A percentile compares a stretch with the other conserved stretches of the same genome.
These are phyloP conservation scores for Chimonanthus salicifolius DNA, from an alignment of 164 flowering plant species.

Conservation along the genomic window DNA sequence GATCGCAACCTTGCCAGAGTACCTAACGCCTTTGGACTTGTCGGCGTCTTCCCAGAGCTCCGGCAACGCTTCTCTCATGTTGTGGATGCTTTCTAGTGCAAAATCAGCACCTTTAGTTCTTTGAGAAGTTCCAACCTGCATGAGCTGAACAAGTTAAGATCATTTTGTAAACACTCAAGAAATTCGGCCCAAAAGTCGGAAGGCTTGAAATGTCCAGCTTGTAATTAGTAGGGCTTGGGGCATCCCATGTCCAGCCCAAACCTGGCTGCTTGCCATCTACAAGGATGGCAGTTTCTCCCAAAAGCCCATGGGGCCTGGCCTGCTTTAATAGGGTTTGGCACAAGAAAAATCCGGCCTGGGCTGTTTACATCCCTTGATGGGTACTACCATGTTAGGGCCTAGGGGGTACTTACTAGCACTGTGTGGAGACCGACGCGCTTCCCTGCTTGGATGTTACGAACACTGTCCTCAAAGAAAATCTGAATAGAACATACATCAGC, in stretches of 20 bases:
- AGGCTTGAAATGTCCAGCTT: too few relatives aligned
- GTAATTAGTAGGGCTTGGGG: too few relatives aligned
- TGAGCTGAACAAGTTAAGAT: not conserved
- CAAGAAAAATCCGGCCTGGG: too few relatives aligned
- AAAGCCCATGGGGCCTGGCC: too few relatives aligned
- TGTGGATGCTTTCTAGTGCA: conserved; percentile 91
- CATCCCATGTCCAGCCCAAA: too few relatives aligned
- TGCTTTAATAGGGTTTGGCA: too few relatives aligned
- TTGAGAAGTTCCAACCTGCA: conserved; percentile 74
- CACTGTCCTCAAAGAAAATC: conserved; percentile 93
- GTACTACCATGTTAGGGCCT: too few relatives aligned
- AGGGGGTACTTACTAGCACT: conserved; percentile 54
- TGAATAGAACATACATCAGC: conserved; percentile 25
- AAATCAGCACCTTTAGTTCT: conserved; percentile 62
- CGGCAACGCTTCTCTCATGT: conserved; percentile 82
- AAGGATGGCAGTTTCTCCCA: too few relatives aligned
- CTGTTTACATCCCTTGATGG: too few relatives aligned
- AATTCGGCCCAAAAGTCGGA: not conserved
- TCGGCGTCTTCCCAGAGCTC: conserved; percentile 71
- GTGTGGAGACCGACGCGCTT: conserved; percentile 73
- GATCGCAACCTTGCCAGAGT: conserved; percentile 45
- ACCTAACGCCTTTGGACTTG: conserved; percentile 34
- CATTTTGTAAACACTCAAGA: not conserved
- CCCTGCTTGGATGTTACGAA: conserved; percentile 74
- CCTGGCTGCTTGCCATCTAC: too few relatives aligned